Evolutionary conservation across 2,329 filamentous ascomycete species (phyloP), one percentile per base, ranked within the genome.

Genomic region (Trichoderma sp.): DNA sequence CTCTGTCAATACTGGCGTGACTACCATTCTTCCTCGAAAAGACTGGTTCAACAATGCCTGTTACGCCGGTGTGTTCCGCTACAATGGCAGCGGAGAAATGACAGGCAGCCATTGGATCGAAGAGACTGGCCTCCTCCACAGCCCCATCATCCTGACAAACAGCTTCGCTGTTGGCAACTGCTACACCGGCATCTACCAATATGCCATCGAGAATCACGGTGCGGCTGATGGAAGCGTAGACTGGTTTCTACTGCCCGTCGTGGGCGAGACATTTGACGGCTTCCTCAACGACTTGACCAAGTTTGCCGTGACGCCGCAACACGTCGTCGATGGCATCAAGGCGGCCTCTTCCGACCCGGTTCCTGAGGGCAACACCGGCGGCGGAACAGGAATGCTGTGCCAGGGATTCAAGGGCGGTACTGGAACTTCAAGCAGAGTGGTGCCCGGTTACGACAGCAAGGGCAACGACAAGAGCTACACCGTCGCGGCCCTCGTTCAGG

Each of bases 331-430:
- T n/a, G 83, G 83, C 1, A 82, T 88, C 56, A 78, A 81, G 30
- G 76, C 71, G 12, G 84, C 82, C 1, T 77, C 77, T 7, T 75
- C 76, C n/a, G 82, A 79, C 1, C 74, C 78, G 1, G 84, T 88
- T 0, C 73, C 74, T 3, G 86, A 89, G 73, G 87, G 87, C 3
- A 85, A 84, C 68, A 80, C 80, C 2, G 86, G 86, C 4, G 87
- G 87, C 12, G 87, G 87, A n/a, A 85, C 85, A 1, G 86, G 85
- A 12, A 88, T 88, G 85, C 77, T 84, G 30, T 86, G 83, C 70
- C 84, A 87, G 70, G 82, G 82, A 69, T 87, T 85, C 76, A 88
- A 88, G 71, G 86, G 85, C 45, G 86, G 86, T 2, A 89, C 86
- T 0, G 86, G 86, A 12, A 84, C 81, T 2, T 80, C 80, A 67